Evolutionary conservation across 768 basidiomycete genomes (phyloP).

Genomic region (Galerina marginata): DNA sequence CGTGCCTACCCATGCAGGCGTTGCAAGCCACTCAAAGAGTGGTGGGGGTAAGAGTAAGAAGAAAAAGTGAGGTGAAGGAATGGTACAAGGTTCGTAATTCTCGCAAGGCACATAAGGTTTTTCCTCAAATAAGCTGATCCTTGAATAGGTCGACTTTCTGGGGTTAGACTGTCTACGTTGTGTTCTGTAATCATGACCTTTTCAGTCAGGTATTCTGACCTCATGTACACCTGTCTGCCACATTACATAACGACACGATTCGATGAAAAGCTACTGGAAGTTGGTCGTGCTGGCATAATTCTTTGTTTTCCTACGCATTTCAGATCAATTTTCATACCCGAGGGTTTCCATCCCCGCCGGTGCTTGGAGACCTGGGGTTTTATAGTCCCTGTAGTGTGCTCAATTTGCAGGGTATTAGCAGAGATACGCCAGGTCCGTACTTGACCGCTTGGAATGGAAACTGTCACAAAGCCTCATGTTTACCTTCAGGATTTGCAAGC

Average conservation of each 20-base stretch:
- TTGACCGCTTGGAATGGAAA: slow-evolving; percentile 18
- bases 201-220: slow-evolving; percentile 10
- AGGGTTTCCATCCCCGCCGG: neutral
- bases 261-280: neutral
- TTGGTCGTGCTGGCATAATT: neutral
- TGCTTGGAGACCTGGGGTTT: neutral
- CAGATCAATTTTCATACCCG: neutral
- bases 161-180: slow-evolving; percentile 7
- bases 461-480: slow-evolving; percentile 25
- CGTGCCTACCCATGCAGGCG: slow-evolving; percentile 28
- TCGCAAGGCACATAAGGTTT: neutral
- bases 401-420: neutral
- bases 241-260: slow-evolving; percentile 17
- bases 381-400: neutral
- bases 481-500: slow-evolving; percentile 13
- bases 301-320: neutral
- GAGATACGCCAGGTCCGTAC: neutral
- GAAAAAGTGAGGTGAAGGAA: slow-evolving; percentile 55
- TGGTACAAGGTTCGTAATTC: neutral
- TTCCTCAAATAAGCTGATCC: neutral
- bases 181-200: slow-evolving; percentile 6
- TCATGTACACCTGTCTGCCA: slow-evolving; percentile 18
- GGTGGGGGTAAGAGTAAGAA: slow-evolving; percentile 67
- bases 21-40: slow-evolving; percentile 40
- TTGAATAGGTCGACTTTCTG: slow-evolving; percentile 1